Percentiles rank a stretch among this genome's conserved stretches.
phyloP scores from a whole-genome alignment of 2,329 filamentous ascomycete species.

The Atkinsonella hypoxylon region DNA sequence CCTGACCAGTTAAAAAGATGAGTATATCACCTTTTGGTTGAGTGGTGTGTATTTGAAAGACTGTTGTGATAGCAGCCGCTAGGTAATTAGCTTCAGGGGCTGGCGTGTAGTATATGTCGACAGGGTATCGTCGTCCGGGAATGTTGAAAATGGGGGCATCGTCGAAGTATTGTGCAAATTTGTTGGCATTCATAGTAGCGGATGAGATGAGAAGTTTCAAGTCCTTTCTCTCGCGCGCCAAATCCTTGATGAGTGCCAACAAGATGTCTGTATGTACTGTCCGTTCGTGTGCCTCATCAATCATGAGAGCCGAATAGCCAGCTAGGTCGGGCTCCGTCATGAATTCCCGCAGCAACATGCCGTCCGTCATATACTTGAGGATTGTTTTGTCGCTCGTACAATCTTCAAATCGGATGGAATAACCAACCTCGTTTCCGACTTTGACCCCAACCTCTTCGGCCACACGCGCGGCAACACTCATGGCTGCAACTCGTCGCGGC shows the following conservation, averaged over 20 bases:
- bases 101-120: slow-evolving; percentile 83
- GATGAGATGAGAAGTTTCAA: slow-evolving; percentile 86
- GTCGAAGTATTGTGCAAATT: slow-evolving; percentile 86
- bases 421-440: slow-evolving; percentile 85
- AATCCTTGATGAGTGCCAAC: slow-evolving; percentile 77
- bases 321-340: slow-evolving; percentile 77
- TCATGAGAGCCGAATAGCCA: slow-evolving; percentile 81
- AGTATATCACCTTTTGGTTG: slow-evolving; percentile 81
- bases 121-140: slow-evolving; percentile 76
- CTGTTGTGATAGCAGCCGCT: slow-evolving; percentile 78
- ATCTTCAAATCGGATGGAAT: slow-evolving; percentile 90
- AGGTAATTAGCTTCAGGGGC: slow-evolving; percentile 92
- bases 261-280: slow-evolving; percentile 86
- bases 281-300: slow-evolving; percentile 94
- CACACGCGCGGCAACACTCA: slow-evolving; percentile 94
- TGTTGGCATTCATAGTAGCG: slow-evolving; percentile 86
- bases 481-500: slow-evolving; percentile 86
- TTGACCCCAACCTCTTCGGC: slow-evolving; percentile 88
- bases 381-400: slow-evolving; percentile 82
- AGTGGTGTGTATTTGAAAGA: slow-evolving; percentile 88
- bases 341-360: slow-evolving; percentile 83
- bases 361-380: slow-evolving; percentile 94
- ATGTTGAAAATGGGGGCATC: slow-evolving; percentile 91
- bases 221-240: slow-evolving; percentile 71
- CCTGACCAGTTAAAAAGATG: slow-evolving; percentile 89